Conservation (phyloP, 352 stramenopile species). For the Nothophytophthora sp. region DNA sequence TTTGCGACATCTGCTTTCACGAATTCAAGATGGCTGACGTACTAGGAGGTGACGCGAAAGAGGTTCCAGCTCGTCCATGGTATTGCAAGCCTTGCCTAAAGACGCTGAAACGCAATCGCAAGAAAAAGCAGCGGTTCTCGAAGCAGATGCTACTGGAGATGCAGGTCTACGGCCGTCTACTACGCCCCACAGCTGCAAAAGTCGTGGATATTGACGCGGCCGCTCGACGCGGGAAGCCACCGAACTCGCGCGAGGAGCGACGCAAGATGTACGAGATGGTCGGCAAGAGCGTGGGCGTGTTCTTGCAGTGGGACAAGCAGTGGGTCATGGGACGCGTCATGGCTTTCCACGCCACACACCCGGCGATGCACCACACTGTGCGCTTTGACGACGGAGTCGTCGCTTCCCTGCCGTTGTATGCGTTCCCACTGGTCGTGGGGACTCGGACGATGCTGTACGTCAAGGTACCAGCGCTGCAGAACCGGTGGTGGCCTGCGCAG, state of each 20-base stretch:
- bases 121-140: constrained; percentile 78
- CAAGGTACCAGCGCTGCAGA: constrained; percentile 56
- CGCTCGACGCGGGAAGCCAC: constrained; percentile 48
- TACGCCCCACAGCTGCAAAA: constrained; percentile 70
- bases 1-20: constrained; percentile 78
- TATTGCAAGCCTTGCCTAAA: constrained; percentile 68
- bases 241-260: constrained; percentile 45
- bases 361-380: constrained; percentile 58
- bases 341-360: constrained; percentile 52
- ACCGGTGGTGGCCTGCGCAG: constrained; percentile 78
- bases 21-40: constrained; percentile 78
- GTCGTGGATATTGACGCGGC: constrained; percentile 46
- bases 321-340: constrained; percentile 77
- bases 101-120: constrained; percentile 74
- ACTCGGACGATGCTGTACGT: constrained; percentile 71
- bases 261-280: constrained; percentile 61
- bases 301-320: constrained; percentile 75
- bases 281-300: constrained; percentile 66
- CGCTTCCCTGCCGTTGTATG: constrained; percentile 61
- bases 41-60: constrained; percentile 31
- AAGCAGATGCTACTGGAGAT: constrained; percentile 89
- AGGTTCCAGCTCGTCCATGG: constrained; percentile 64
- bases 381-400: constrained; percentile 74
- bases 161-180: constrained; percentile 69
- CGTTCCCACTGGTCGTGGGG: constrained; percentile 68